A percentile compares a stretch with the other conserved stretches of the same genome.
phyloP scores from a whole-genome alignment of 345 rosid species.

The Laguncularia racemosa region DNA sequence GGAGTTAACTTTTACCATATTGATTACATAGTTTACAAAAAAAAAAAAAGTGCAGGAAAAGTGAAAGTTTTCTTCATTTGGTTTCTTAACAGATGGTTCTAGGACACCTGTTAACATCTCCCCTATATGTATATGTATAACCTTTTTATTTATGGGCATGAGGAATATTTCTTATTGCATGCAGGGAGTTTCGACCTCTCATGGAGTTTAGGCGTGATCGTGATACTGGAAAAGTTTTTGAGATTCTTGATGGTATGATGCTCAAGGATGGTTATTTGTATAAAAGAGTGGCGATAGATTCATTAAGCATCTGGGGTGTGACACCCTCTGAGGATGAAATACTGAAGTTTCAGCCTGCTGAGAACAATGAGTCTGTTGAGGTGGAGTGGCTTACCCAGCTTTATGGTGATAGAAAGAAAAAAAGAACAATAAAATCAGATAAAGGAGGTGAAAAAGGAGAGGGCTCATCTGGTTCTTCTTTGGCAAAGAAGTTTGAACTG shows the following conservation, averaged over 20 bases:
- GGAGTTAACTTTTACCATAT: no score
- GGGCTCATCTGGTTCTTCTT: constrained; percentile 40
- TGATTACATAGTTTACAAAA: no score
- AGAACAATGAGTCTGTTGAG: constrained; percentile 51
- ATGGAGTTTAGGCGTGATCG: constrained; percentile 79
- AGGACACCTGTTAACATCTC: no score
- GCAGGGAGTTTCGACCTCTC: constrained; percentile 87
- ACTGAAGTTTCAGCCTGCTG: constrained; percentile 66
- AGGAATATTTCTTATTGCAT: constrained; percentile 7
- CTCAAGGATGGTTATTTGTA: constrained; percentile 82
- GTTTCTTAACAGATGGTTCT: no score
- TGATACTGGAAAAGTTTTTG: constrained; percentile 55
- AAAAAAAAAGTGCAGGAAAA: no score
- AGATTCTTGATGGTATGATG: constrained; percentile 79
- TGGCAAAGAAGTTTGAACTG: constrained; percentile 39
- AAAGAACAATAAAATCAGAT: constrained; percentile 26
- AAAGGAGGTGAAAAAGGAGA: constrained; percentile 70
- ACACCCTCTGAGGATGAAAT: constrained; percentile 71
- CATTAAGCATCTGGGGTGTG: constrained; percentile 59
- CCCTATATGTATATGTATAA: no score
- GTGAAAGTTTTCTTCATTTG: no score
- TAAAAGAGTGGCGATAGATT: constrained; percentile 74
- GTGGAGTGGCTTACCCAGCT: constrained; percentile 85
- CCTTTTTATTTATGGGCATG: not conserved
- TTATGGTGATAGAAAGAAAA: constrained; percentile 73